Conservation (phyloP, 163 green algal genomes). For the Prototheca wickerhamii region DNA sequence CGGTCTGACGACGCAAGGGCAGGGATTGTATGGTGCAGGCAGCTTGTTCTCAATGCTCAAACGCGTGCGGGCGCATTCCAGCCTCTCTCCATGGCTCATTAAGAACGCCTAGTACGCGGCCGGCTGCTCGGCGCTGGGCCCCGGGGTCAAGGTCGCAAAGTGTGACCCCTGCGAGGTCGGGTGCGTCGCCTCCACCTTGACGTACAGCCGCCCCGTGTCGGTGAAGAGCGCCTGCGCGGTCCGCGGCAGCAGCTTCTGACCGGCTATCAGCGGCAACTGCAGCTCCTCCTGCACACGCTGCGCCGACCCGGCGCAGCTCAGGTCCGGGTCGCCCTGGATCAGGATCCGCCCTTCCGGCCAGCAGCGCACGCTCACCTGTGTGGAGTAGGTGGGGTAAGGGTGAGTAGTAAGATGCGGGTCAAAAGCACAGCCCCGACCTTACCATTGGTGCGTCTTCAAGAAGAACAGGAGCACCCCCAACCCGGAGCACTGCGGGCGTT, state of each 20-base stretch:
- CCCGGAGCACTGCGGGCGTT: neutral
- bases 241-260: neutral
- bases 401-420: neutral
- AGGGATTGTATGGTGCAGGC: too few species aligned
- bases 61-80: too few species aligned
- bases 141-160: too few species aligned
- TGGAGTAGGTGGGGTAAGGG: neutral
- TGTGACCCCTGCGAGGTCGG: too few species aligned
- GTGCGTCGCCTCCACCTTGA: neutral
- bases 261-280: neutral
- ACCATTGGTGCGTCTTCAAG: too few species aligned
- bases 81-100: too few species aligned
- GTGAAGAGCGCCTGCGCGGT: conserved; percentile 11
- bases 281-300: neutral
- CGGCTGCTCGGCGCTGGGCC: too few species aligned
- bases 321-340: conserved; percentile 2
- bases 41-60: too few species aligned
- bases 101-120: too few species aligned
- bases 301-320: neutral
- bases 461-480: too few species aligned
- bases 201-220: conserved; percentile 1
- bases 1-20: too few species aligned
- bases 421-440: too few species aligned
- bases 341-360: conserved; percentile 11
- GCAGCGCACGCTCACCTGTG: conserved; percentile 19